Conservation (phyloP, 129 eudicot species). For the Centaurea solstitialis region DNA sequence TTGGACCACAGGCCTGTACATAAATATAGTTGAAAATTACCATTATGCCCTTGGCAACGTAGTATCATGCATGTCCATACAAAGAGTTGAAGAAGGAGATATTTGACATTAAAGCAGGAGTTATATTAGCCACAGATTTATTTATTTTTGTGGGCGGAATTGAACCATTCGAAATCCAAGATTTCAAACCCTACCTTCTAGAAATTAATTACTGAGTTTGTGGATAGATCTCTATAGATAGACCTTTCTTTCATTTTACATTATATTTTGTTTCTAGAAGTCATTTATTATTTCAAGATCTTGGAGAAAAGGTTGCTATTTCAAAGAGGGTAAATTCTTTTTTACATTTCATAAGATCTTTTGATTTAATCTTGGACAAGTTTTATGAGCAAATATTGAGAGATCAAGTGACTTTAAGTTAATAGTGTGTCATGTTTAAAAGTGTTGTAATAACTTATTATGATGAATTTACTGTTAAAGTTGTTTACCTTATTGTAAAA, state of each 20-base stretch:
- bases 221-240: conserved; percentile 1
- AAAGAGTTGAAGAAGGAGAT: background rate
- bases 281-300: background rate
- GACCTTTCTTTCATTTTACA: background rate
- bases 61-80: background rate
- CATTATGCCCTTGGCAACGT: background rate
- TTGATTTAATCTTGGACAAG: too few relatives aligned
- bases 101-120: background rate
- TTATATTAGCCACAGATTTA: background rate
- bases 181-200: conserved; percentile 19
- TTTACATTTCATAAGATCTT: too few relatives aligned
- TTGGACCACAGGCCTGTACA: background rate
- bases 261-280: background rate
- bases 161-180: background rate
- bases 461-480: too few relatives aligned
- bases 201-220: background rate
- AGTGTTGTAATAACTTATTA: too few relatives aligned
- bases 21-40: background rate
- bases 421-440: too few relatives aligned
- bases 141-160: conserved; percentile 5
- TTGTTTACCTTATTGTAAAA: too few relatives aligned
- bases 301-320: background rate
- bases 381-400: too few relatives aligned
- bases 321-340: too few relatives aligned
- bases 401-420: too few relatives aligned